phyloP scores from a whole-genome alignment of 305 asterid species.

The Rubia tinctorum region DNA sequence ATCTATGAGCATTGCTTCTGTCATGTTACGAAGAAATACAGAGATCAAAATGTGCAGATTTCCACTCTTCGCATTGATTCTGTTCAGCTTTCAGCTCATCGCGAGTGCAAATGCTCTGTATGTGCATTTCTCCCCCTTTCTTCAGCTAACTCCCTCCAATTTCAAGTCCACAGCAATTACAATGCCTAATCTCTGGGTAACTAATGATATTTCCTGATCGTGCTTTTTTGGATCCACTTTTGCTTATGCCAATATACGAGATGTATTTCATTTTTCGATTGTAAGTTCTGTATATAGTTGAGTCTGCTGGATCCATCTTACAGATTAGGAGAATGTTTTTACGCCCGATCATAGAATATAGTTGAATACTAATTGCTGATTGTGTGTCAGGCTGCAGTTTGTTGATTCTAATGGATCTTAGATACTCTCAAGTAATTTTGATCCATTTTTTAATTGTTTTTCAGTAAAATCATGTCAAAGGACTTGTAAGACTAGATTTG shows the following conservation, averaged over 20 bases:
- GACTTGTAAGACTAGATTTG: no score
- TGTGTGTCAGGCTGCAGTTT: no score
- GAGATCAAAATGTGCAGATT: background rate
- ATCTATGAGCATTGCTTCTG: no score
- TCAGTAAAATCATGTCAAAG: no score
- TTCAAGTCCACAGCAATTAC: conserved; percentile 53
- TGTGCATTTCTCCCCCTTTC: background rate
- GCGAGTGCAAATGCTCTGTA: background rate
- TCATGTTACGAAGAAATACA: background rate
- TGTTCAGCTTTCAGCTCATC: background rate
- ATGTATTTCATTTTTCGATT: background rate
- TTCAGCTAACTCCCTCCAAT: background rate
- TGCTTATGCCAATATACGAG: background rate
- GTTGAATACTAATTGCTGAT: no score
- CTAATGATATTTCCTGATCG: background rate
- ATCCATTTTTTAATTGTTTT: no score
- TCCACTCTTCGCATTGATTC: background rate
- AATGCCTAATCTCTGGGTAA: background rate
- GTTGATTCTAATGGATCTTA: no score
- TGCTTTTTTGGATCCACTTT: background rate
- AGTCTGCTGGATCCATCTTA: background rate
- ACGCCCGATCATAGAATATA: no score
- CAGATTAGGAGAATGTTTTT: no score
- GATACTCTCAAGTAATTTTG: no score
- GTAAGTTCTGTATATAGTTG: background rate